phyloP scores from a whole-genome alignment of 2,329 filamentous ascomycete genomes.

The Colletotrichum lentis region DNA sequence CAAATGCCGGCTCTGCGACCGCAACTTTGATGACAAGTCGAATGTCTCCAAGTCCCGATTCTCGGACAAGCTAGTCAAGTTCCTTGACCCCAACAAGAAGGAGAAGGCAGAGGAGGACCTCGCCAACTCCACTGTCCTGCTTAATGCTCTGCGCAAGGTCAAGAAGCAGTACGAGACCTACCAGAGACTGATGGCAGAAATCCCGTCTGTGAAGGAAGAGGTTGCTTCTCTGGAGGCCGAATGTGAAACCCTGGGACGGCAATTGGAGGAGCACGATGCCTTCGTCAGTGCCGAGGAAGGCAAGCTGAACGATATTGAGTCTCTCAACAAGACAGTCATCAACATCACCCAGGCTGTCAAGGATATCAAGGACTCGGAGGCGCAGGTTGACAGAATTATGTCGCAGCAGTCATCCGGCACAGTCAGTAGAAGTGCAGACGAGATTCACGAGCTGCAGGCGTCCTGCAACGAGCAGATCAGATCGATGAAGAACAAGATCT shows the following conservation, averaged over 20 bases:
- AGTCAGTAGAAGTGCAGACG: constrained; percentile 75
- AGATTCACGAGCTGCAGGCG: constrained; percentile 81
- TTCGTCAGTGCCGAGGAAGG: constrained; percentile 70
- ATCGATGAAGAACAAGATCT: constrained; percentile 67
- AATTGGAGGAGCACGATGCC: constrained; percentile 74
- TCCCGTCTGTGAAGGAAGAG: constrained; percentile 74
- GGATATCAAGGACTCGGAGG: constrained; percentile 75
- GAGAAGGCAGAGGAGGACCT: constrained; percentile 69
- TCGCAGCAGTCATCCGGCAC: constrained; percentile 78
- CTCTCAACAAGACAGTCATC: constrained; percentile 76
- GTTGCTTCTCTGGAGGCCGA: constrained; percentile 68
- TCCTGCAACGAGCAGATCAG: constrained; percentile 72
- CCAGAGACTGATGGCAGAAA: constrained; percentile 72
- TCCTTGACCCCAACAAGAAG: constrained; percentile 69
- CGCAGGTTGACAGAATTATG: constrained; percentile 77
- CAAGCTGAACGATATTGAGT: constrained; percentile 76
- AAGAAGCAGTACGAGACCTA: constrained; percentile 78
- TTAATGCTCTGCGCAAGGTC: constrained; percentile 69
- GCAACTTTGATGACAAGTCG: constrained; percentile 69
- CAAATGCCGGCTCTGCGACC: constrained; percentile 78
- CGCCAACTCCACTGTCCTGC: constrained; percentile 57
- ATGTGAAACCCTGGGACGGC: constrained; percentile 65
- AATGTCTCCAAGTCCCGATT: constrained; percentile 68
- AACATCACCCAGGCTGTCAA: constrained; percentile 76
- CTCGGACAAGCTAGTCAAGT: constrained; percentile 70